Base-by-base conservation (phyloP, 2,329 filamentous ascomycete species). In the Fusarium virguliforme region DNA sequence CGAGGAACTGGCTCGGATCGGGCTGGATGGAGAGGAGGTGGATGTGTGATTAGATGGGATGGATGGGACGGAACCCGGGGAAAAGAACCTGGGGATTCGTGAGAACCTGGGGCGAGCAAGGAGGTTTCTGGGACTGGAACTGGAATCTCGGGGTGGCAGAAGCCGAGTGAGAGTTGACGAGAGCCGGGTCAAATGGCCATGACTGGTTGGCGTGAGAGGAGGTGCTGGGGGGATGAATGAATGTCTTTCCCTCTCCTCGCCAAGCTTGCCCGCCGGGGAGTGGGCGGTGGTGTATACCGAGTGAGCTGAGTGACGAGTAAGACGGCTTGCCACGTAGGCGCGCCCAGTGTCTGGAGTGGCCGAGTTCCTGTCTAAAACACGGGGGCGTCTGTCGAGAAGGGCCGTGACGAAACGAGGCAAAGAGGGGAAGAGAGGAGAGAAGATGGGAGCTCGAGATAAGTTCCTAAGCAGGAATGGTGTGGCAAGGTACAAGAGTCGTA, bases 1-100 rank as follows among this genome's bases (percentile, higher is more conserved):
- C 73, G 64, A 73, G 66, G 64, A 74, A 62, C 71, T 73, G 73
- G 71, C 65, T 71, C 73, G 61, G 71, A 74, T 71, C 67, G 65
- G 61, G 64, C 38, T 60, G 54, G 68, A 64, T 68, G 51, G 68
- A 59, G 60, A 46, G 55, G 54, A 62, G 59, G 64, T 65, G 68
- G 65, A 35, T 54, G 68, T 51, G 68, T 70, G 67, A 69, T 58
- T 65, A 69, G 18, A 18, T 46, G 22, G 26, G 41, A 46, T 46
- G 41, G 24, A 48, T 48, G 43, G 26, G 63, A 73, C 70, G 57
- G 55, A 62, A 56, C 22, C 35, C 34, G 28, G 51, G 40, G 50
- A 53, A 56, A 62, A 18, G 35, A 57, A 48, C 32, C 60, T 62
- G 51, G 50, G 40, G 60, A 48, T 68, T 56, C 55, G 15, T 34